These are phyloP conservation scores for Paramyrothecium sp. DNA, from an alignment of 2,329 filamentous ascomycete species.

Conservation along the genomic window DNA sequence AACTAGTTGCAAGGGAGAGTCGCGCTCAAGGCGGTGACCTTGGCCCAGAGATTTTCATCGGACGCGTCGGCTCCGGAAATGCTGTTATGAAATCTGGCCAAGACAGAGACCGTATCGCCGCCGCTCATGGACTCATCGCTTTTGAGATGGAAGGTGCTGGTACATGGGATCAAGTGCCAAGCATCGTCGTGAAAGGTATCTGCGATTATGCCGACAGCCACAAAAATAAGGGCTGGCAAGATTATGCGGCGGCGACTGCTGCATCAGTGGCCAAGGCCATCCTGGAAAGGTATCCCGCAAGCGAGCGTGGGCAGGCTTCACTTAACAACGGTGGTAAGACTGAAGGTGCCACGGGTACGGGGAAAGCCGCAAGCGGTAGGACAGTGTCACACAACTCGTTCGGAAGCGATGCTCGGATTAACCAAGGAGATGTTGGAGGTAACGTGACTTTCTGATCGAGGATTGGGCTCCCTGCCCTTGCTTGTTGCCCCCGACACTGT, in stretches of 20 bases:
- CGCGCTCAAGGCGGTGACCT: background rate
- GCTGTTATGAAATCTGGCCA: slow-evolving; percentile 35
- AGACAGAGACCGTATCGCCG: slow-evolving; percentile 29
- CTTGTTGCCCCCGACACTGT: too few species aligned
- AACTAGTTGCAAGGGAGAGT: slow-evolving; percentile 7
- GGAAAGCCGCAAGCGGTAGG: too few species aligned
- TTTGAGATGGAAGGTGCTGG: slow-evolving; percentile 33
- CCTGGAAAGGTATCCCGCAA: slow-evolving; percentile 3
- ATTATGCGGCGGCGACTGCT: slow-evolving; percentile 32
- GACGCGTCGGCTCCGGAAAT: slow-evolving; percentile 34
- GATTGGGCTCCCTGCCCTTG: too few species aligned
- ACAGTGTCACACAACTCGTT: too few species aligned
- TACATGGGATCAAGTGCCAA: slow-evolving; percentile 25
- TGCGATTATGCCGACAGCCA: slow-evolving; percentile 39
- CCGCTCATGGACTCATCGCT: slow-evolving; percentile 16
- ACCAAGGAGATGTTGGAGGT: too few species aligned
- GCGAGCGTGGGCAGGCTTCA: too few species aligned
- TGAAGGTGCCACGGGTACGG: too few species aligned
- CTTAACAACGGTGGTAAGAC: too few species aligned
- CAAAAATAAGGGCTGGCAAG: slow-evolving; percentile 33
- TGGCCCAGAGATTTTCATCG: slow-evolving; percentile 33
- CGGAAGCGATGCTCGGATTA: too few species aligned
- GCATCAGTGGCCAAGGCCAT: slow-evolving; percentile 28
- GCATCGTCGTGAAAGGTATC: slow-evolving; percentile 32
- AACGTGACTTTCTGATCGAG: too few species aligned